Evolutionary conservation across 306 rosid species (phyloP).

Genomic region (Albizia julibrissin): DNA sequence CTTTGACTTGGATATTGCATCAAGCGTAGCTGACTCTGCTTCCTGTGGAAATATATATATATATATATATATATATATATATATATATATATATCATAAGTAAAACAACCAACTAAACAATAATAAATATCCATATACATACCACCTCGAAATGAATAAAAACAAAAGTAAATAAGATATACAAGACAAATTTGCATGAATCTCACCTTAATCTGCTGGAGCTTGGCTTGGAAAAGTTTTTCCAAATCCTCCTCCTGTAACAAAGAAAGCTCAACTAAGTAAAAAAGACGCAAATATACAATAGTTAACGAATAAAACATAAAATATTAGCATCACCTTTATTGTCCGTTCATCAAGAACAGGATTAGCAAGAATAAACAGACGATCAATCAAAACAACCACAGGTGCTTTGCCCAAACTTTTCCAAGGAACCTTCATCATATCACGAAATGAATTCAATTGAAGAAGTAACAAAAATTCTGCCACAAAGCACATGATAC

Average conservation of each 20-base stretch:
- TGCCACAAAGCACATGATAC: not conserved
- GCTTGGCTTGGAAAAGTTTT: conserved; percentile 86
- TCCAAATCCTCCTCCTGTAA: conserved; percentile 87
- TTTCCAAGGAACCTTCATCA: conserved; percentile 93
- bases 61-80: too few relatives aligned
- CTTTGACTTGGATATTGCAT: conserved; percentile 91
- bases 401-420: conserved; percentile 99
- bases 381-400: conserved; percentile 89
- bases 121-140: too few relatives aligned
- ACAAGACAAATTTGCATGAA: not conserved
- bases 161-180: too few relatives aligned
- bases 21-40: conserved; percentile 89
- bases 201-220: conserved; percentile 92
- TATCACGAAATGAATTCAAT: conserved; percentile 4
- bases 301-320: conserved; percentile 17
- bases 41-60: conserved; percentile 47
- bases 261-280: conserved; percentile 28
- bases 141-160: too few relatives aligned
- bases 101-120: too few relatives aligned
- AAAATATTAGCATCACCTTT: conserved; percentile 47
- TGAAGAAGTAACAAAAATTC: not conserved
- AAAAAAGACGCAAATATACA: conserved; percentile 9
- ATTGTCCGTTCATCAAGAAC: conserved; percentile 65
- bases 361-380: conserved; percentile 92
- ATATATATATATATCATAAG: too few relatives aligned